phyloP scores from a whole-genome alignment of 192 early-diverging fungal species.

The Backusella tarrabulga region DNA sequence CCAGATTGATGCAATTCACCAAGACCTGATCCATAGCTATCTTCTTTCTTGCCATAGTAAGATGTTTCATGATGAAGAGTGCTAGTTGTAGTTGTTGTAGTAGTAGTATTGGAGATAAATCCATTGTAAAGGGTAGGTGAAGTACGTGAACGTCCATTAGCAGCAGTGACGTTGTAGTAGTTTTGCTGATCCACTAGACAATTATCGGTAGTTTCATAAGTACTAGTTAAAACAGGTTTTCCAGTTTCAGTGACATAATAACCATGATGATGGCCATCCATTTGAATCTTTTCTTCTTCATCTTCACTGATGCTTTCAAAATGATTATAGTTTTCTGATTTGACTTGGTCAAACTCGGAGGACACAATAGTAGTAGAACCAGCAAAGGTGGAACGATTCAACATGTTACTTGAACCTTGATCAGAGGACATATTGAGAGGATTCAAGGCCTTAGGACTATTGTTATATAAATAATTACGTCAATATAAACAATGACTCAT shows the following conservation, averaged over 20 bases:
- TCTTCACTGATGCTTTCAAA: background rate
- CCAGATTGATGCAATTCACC: background rate
- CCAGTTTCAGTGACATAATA: background rate
- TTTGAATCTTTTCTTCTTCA: background rate
- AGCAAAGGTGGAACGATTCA: background rate
- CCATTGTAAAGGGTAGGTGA: background rate
- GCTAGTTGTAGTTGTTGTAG: background rate
- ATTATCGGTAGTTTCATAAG: background rate
- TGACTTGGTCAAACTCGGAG: background rate
- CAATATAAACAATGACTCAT: background rate
- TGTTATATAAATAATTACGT: background rate
- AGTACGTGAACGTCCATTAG: background rate
- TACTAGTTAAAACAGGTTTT: background rate
- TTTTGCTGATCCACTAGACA: background rate
- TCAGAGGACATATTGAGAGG: background rate
- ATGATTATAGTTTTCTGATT: background rate
- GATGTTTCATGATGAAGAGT: background rate
- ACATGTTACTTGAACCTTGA: background rate
- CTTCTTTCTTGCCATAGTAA: background rate
- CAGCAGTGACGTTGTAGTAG: background rate
- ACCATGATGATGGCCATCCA: background rate
- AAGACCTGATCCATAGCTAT: background rate
- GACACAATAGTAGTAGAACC: background rate
- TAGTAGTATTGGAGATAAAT: background rate
- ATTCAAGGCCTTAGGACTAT: background rate